Evolutionary conservation across 805 yeast species (phyloP).

Genomic region (Wickerhamiella kazuoi): DNA sequence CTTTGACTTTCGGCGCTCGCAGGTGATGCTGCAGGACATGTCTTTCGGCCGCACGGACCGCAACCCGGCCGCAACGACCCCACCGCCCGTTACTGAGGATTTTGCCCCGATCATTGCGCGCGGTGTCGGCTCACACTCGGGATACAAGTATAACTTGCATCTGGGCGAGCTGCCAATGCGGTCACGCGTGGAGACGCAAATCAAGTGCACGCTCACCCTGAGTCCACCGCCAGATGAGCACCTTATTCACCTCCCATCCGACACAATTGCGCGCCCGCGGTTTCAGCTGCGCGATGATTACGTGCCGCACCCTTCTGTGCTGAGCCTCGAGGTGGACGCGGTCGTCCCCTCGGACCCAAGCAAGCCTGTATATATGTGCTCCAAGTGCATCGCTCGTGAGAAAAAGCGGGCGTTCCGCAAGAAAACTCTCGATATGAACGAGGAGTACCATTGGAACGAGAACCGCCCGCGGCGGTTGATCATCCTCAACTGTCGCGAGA

Average conservation of each 20-base stretch:
- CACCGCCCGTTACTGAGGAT: slow-evolving; percentile 6
- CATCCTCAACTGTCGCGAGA: slow-evolving; percentile 80
- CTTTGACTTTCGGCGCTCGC: slow-evolving; percentile 6
- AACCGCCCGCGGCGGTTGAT: slow-evolving; percentile 62
- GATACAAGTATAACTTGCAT: slow-evolving; percentile 7
- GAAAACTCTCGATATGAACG: slow-evolving; percentile 55
- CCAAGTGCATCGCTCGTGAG: slow-evolving; percentile 81
- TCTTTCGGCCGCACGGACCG: slow-evolving; percentile 10
- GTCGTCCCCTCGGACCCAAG: slow-evolving; percentile 30
- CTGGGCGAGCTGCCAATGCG: slow-evolving; percentile 52
- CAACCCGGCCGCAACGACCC: slow-evolving; percentile 3
- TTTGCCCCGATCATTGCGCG: slow-evolving; percentile 4
- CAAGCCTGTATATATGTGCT: slow-evolving; percentile 58
- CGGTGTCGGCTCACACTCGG: slow-evolving; percentile 3
- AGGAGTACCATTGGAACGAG: slow-evolving; percentile 68
- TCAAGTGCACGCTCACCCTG: slow-evolving; percentile 51
- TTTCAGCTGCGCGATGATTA: slow-evolving; percentile 36
- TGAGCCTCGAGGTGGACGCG: slow-evolving; percentile 59
- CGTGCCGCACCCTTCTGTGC: slow-evolving; percentile 14
- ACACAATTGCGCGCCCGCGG: slow-evolving; percentile 74
- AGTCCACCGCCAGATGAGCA: slow-evolving; percentile 64
- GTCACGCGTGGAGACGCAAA: slow-evolving; percentile 92
- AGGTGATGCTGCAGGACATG: slow-evolving; percentile 9
- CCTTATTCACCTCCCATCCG: slow-evolving; percentile 66
- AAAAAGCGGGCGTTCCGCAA: slow-evolving; percentile 86